These are phyloP conservation scores for Jaltomata sinuosa DNA, from an alignment of 257 asterid genomes.

Conservation along the genomic window DNA sequence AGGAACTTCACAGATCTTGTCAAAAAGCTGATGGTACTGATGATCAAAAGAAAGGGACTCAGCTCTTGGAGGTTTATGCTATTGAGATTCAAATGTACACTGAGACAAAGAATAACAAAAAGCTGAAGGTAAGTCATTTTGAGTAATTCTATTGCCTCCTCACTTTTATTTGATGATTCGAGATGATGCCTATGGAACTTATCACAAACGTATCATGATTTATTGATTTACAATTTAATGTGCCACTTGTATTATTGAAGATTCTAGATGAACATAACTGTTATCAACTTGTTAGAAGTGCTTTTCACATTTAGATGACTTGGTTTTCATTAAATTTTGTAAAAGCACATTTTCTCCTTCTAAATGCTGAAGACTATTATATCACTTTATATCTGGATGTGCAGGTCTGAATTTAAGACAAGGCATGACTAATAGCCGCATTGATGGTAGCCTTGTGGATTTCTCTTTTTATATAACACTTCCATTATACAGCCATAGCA, in stretches of 20 bases:
- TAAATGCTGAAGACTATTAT: not conserved
- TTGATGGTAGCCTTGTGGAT: not conserved
- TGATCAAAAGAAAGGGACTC: constrained; percentile 99
- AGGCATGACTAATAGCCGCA: not conserved
- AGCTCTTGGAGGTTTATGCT: constrained; percentile 89
- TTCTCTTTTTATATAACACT: no score
- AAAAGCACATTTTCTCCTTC: not conserved
- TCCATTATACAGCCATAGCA: not conserved
- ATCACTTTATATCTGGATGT: not conserved
- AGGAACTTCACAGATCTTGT: constrained; percentile 96
- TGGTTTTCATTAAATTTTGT: not conserved
- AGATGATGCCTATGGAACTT: not conserved
- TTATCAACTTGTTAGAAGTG: not conserved
- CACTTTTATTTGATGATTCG: not conserved
- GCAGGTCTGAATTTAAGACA: not conserved
- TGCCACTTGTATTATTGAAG: not conserved
- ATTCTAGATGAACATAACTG: not conserved
- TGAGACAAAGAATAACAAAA: constrained; percentile 93
- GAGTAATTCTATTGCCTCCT: not conserved
- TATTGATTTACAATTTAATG: not conserved
- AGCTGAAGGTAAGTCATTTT: constrained; percentile 57
- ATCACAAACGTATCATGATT: not conserved
- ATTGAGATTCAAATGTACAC: constrained; percentile 98
- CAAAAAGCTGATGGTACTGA: constrained; percentile 93
- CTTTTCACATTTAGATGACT: not conserved